Evolutionary conservation across 305 asterid genomes (phyloP).

Genomic region (Solanum hybrid): DNA sequence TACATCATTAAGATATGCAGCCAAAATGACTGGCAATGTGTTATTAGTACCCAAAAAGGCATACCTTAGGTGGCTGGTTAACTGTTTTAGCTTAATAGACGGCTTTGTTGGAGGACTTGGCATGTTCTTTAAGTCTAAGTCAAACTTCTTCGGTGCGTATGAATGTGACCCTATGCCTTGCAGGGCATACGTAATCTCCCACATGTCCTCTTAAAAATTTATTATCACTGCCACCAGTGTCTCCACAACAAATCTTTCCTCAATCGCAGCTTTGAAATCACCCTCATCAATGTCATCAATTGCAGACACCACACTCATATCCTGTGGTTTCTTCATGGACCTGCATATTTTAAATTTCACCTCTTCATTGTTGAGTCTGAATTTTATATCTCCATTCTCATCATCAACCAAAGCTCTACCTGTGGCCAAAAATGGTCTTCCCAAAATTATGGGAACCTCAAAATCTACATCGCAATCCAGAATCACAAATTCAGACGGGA

Average conservation of each 20-base stretch:
- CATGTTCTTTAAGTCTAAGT: not conserved
- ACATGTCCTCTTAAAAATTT: not conserved
- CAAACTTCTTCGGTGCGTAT: not conserved
- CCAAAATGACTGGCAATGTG: not conserved
- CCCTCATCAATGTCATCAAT: not conserved
- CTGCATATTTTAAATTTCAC: not conserved
- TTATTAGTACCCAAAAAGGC: not conserved
- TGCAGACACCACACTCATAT: not conserved
- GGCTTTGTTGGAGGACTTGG: not conserved
- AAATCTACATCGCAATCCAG: not conserved
- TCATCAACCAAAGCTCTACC: not conserved
- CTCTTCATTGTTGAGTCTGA: not conserved
- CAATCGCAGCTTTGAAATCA: not conserved
- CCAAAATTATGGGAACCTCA: not conserved
- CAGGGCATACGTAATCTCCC: not conserved
- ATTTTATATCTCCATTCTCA: not conserved
- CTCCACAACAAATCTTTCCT: not conserved
- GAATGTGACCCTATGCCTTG: not conserved
- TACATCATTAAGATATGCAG: not conserved
- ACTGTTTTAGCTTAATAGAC: not conserved
- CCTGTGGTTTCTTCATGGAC: not conserved
- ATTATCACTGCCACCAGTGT: not conserved
- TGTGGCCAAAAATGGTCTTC: not conserved
- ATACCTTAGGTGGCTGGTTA: not conserved
- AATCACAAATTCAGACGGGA: too few relatives aligned